phyloP scores from a whole-genome alignment of 2,329 filamentous ascomycete genomes.

The Acrodontium crateriforme region DNA sequence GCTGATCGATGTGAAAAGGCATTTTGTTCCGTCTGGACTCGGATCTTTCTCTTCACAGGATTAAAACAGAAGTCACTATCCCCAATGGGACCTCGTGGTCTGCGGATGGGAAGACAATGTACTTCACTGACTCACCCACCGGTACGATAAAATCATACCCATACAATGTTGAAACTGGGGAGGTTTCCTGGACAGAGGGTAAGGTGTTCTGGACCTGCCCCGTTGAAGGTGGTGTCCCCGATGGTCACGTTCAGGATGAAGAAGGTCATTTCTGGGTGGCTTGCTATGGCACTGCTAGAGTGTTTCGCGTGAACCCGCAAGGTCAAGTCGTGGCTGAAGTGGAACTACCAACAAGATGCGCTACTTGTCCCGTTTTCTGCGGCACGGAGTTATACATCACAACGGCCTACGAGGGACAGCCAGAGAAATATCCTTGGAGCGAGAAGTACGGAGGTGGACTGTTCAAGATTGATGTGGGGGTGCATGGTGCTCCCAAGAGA shows the following conservation, averaged over 20 bases:
- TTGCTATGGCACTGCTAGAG: constrained; percentile 63
- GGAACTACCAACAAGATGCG: constrained; percentile 59
- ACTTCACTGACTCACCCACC: constrained; percentile 66
- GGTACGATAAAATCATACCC: constrained; percentile 61
- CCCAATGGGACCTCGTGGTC: constrained; percentile 82
- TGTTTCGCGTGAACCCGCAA: constrained; percentile 57
- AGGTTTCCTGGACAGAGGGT: constrained; percentile 51
- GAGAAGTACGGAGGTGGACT: constrained; percentile 54
- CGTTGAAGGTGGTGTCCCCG: constrained; percentile 51
- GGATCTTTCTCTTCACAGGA: constrained; percentile 43
- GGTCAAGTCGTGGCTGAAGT: constrained; percentile 64
- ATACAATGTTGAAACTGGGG: constrained; percentile 51
- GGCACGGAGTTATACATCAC: constrained; percentile 67
- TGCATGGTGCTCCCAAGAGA: constrained; percentile 48
- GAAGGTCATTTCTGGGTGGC: constrained; percentile 84
- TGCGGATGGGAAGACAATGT: constrained; percentile 56
- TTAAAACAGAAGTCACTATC: constrained; percentile 44
- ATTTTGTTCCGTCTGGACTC: constrained; percentile 59
- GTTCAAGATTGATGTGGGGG: constrained; percentile 66
- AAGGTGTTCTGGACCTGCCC: constrained; percentile 60
- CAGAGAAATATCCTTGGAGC: constrained; percentile 48
- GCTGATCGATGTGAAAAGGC: constrained; percentile 37
- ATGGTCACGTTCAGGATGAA: constrained; percentile 72
- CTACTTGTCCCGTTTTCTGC: constrained; percentile 70
- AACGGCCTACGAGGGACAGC: constrained; percentile 55